These are phyloP conservation scores for Hypoxylon sp. DNA, from an alignment of 2,329 filamentous ascomycete species.

Conservation along the genomic window DNA sequence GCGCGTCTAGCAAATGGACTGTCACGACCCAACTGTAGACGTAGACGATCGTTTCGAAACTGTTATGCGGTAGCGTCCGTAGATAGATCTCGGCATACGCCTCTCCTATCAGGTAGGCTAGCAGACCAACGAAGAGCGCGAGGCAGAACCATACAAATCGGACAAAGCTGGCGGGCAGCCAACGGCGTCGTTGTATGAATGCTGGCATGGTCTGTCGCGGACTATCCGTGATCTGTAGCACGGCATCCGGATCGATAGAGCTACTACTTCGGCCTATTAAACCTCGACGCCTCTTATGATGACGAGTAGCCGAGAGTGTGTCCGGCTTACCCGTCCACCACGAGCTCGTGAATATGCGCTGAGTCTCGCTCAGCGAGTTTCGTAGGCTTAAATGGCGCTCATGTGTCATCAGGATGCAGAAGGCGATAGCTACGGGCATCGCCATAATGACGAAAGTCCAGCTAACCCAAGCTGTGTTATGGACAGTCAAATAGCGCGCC, in stretches of 20 bases:
- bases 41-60: slow-evolving; percentile 76
- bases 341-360: slow-evolving; percentile 75
- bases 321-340: slow-evolving; percentile 75
- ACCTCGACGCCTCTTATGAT: slow-evolving; percentile 57
- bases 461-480: slow-evolving; percentile 78
- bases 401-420: slow-evolving; percentile 73
- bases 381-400: slow-evolving; percentile 74
- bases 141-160: slow-evolving; percentile 79
- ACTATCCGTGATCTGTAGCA: slow-evolving; percentile 47
- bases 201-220: slow-evolving; percentile 49
- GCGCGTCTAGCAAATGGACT: slow-evolving; percentile 73
- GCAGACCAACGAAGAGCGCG: slow-evolving; percentile 72
- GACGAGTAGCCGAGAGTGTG: slow-evolving; percentile 59
- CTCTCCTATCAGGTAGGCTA: slow-evolving; percentile 78
- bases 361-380: slow-evolving; percentile 74
- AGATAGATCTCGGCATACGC: slow-evolving; percentile 79
- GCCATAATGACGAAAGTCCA: slow-evolving; percentile 81
- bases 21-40: slow-evolving; percentile 79
- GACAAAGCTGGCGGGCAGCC: slow-evolving; percentile 77
- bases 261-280: slow-evolving; percentile 56
- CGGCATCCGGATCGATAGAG: slow-evolving; percentile 58
- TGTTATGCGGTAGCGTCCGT: slow-evolving; percentile 75
- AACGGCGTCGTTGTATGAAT: slow-evolving; percentile 64
- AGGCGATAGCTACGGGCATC: slow-evolving; percentile 76
- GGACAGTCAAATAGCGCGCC: slow-evolving; percentile 67